Conservation (phyloP, 2,329 filamentous ascomycete genomes). For the Cladosporium colombiae region DNA sequence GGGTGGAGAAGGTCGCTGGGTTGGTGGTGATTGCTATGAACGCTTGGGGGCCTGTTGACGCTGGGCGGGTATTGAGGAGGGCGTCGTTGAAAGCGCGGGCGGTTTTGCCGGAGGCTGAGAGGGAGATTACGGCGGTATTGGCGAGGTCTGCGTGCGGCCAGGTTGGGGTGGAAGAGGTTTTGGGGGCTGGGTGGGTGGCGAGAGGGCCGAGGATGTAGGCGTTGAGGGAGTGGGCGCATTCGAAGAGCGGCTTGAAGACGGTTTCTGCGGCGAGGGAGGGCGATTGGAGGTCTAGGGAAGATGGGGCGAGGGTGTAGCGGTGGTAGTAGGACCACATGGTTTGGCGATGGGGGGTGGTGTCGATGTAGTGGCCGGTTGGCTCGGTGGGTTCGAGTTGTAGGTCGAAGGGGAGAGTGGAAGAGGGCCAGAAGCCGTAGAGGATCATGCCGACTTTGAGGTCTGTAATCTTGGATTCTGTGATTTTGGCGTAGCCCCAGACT, state of each 20-base stretch:
- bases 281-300: neutral
- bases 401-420: slow-evolving; percentile 42
- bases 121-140: slow-evolving; percentile 20
- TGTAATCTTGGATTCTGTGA: slow-evolving; percentile 45
- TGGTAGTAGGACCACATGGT: slow-evolving; percentile 50
- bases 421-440: slow-evolving; percentile 50
- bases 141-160: slow-evolving; percentile 23
- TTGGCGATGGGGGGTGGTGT: slow-evolving; percentile 41
- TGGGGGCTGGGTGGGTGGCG: slow-evolving; percentile 21
- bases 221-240: slow-evolving; percentile 23
- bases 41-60: slow-evolving; percentile 13
- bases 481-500: slow-evolving; percentile 51
- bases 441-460: slow-evolving; percentile 38
- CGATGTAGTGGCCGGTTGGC: slow-evolving; percentile 39
- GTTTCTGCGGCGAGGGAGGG: slow-evolving; percentile 14
- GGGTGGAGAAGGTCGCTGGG: neutral
- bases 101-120: slow-evolving; percentile 25
- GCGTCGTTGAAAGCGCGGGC: slow-evolving; percentile 24
- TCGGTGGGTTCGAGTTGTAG: slow-evolving; percentile 37
- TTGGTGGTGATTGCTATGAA: slow-evolving; percentile 24
- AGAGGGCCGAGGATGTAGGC: slow-evolving; percentile 21
- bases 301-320: slow-evolving; percentile 35
- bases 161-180: slow-evolving; percentile 1
- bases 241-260: slow-evolving; percentile 22
- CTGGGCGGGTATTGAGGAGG: slow-evolving; percentile 15